Evolutionary conservation across 192 early-diverging fungal species (phyloP), one percentile per base, ranked within the genome.

Genomic region (Diversispora eburnea): DNA sequence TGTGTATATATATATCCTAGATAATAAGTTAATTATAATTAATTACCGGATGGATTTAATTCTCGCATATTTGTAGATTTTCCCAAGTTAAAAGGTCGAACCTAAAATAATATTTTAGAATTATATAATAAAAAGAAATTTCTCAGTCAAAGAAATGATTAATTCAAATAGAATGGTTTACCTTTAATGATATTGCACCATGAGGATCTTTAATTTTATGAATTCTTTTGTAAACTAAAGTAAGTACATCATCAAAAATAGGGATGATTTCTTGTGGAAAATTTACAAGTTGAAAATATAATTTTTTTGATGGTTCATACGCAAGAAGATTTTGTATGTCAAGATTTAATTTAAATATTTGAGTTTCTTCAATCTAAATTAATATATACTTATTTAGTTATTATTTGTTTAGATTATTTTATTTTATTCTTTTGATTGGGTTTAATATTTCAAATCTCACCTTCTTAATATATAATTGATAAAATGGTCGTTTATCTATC

Each of bases 201-300:
- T 48, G 51, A 25, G 25, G n/a, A 45, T 60, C 74, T 17, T 75
- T 76, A 91, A 83, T 82, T 84, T 88, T 52, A 88, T 78, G 92
- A 43, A 85, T 74, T 46, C 91, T 86, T 45, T 84, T 75, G 76
- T 91, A 92, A 39, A 88, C 79, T 68, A 94, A 88, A 1, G 90
- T 90, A 61, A 97, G 78, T 9, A 89, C 87, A 73, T 94, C 89
- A 86, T 99, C 97, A 88, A 98, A 88, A 39, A 97, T 82, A 0
- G 95, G 93, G 77, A 99, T 90, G 43, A 99, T 92, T 85, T 99
- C 97, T 57, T 95, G 91, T 10, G 97, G 97, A 80, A 97, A 99
- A 48, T 93, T 91, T 19, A 94, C 81, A 54, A 99, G 78, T 77
- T 95, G 92, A 73, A 89, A 76, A 82, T 96, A 97, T 51, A 99